Evolutionary conservation across 2,329 filamentous ascomycete genomes (phyloP), one percentile per base, ranked within the genome.

Genomic region (Aspergillus nomiae): DNA sequence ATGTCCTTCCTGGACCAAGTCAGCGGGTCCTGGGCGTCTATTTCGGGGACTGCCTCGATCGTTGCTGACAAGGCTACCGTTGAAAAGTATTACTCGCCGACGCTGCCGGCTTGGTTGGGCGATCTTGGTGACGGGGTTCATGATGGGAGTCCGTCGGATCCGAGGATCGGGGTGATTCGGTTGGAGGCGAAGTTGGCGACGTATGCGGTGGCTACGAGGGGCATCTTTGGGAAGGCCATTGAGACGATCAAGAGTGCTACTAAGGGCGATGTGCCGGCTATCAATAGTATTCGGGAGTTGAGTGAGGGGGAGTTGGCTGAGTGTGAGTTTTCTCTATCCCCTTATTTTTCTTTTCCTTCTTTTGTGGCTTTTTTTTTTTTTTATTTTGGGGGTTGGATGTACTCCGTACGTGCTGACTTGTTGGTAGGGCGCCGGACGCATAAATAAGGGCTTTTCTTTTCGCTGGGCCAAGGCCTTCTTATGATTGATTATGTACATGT

Each of bases 11-110:
- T 94, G 69, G 90, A 90, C 76, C 77, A 79, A 67, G 53, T 70
- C n/a, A 86, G 87, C 2, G 92, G 92, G 69, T 89, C 94, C 77
- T 97, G 93, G 93, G 92, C 92, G 0, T 95, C 91, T 2, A 82
- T 96, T 65, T 90, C 90, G n/a, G 93, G 93, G 57, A 84, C 82
- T 1, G 89, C 91, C 1, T 81, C 80, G 30, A 84, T 96, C 69
- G 82, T 90, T 70, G 90, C 89, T 16, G 90, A 94, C 73, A 87
- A 89, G 26, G 82, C 81, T 2, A 78, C 87, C 26, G 85, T 96
- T 61, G 84, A 87, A 75, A 90, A 94, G 78, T 87, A 92, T 79
- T 96, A 96, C 79, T 89, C 83, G 26, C 85, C 88, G 0, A 75
- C 83, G 0, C 82, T 96, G 64, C 94, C 93, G 82, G 90, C 91